These are phyloP conservation scores for Solanum aculeatissimum DNA, from an alignment of 305 asterid genomes.

Conservation along the genomic window DNA sequence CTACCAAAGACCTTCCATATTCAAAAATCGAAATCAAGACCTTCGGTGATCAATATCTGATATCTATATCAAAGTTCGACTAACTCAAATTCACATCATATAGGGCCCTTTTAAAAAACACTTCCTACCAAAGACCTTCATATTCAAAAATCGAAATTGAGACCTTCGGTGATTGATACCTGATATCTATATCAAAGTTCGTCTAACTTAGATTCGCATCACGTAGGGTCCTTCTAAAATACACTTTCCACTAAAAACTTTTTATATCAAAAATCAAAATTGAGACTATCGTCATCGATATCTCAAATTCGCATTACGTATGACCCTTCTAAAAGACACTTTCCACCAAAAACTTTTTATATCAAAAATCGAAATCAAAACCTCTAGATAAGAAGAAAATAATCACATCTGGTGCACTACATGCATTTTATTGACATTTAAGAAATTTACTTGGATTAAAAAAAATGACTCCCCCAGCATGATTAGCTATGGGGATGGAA, in stretches of 20 bases:
- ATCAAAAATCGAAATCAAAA: too few species aligned
- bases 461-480: accelerated
- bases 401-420: too few species aligned
- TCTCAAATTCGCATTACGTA: too few species aligned
- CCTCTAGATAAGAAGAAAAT: too few species aligned
- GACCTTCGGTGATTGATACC: too few species aligned
- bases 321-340: too few species aligned
- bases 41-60: too few species aligned
- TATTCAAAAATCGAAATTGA: neutral
- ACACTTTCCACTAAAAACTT: accelerated
- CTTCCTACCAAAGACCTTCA: accelerated
- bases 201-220: too few species aligned
- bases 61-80: accelerated
- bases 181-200: too few species aligned
- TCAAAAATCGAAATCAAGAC: neutral
- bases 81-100: accelerated
- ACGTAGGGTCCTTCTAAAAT: too few species aligned
- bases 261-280: neutral
- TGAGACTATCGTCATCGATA: too few species aligned
- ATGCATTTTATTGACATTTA: neutral
- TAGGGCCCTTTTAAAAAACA: neutral
- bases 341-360: too few species aligned
- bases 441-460: neutral
- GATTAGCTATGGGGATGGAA: neutral
- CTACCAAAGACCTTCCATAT: accelerated